Evolutionary conservation across 805 yeast genomes (phyloP).

Genomic region (Kodamaea leandrae): DNA sequence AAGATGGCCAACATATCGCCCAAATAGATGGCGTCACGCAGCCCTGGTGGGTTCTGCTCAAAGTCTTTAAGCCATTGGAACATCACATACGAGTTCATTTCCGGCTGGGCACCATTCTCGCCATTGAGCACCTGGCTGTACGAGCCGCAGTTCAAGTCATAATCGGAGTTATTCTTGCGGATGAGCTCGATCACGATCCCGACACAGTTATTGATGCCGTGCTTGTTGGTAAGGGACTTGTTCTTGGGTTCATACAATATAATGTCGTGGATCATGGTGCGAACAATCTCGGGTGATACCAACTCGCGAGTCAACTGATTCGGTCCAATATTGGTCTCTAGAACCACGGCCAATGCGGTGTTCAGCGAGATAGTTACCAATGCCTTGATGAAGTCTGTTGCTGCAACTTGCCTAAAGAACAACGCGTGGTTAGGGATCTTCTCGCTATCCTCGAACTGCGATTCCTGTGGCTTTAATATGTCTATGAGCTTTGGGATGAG

Average conservation of each 20-base stretch:
- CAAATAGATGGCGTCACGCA: slow-evolving; percentile 88
- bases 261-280: slow-evolving; percentile 71
- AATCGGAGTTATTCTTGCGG: slow-evolving; percentile 93
- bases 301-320: slow-evolving; percentile 89
- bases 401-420: slow-evolving; percentile 75
- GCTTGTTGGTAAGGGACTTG: slow-evolving; percentile 51
- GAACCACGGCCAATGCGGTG: slow-evolving; percentile 63
- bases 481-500: slow-evolving; percentile 71
- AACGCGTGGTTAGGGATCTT: slow-evolving; percentile 29
- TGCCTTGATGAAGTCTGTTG: slow-evolving; percentile 93
- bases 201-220: slow-evolving; percentile 90
- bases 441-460: slow-evolving; percentile 42
- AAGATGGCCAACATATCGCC: slow-evolving; percentile 82
- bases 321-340: slow-evolving; percentile 92
- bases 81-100: slow-evolving; percentile 41
- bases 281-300: slow-evolving; percentile 70
- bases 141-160: slow-evolving; percentile 83
- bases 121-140: slow-evolving; percentile 56
- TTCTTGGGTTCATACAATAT: slow-evolving; percentile 34
- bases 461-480: slow-evolving; percentile 63
- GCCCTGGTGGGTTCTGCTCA: slow-evolving; percentile 88
- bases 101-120: slow-evolving; percentile 29
- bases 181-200: slow-evolving; percentile 93
- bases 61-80: slow-evolving; percentile 45
- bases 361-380: slow-evolving; percentile 92